Conservation (phyloP, 1,284 basidiomycete species). For the Lentinula novae-zelandiae region DNA sequence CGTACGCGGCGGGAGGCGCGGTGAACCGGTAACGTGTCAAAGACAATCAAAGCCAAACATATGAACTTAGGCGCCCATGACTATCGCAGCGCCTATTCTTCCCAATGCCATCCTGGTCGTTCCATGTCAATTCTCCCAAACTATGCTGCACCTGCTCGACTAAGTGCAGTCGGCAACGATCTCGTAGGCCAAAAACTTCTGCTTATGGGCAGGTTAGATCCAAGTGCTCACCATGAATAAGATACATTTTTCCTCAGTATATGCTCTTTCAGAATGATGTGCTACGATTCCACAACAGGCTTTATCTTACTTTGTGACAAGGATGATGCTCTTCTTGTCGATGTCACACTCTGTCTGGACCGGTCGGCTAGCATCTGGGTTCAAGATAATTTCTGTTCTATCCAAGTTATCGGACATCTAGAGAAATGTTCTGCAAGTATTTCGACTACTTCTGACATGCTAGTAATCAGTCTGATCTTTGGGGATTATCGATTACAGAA, state of each 20-base stretch:
- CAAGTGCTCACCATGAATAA: background rate
- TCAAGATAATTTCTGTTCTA: constrained; percentile 42
- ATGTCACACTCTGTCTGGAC: constrained; percentile 48
- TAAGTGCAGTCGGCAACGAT: constrained; percentile 29
- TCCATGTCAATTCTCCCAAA: constrained; percentile 5
- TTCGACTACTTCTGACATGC: constrained; percentile 8
- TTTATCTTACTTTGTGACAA: constrained; percentile 45
- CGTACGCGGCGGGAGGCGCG: background rate
- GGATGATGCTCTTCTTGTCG: constrained; percentile 45
- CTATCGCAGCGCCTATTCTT: background rate
- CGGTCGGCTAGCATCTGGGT: constrained; percentile 39
- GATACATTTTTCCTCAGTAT: constrained; percentile 10
- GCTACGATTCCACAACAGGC: constrained; percentile 44
- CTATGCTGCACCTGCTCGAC: constrained; percentile 32
- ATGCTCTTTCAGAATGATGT: constrained; percentile 38
- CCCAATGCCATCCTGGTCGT: background rate
- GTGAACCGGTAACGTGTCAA: background rate
- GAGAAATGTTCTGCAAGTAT: constrained; percentile 40
- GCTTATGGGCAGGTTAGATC: constrained; percentile 41
- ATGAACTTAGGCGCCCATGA: background rate
- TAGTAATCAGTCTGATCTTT: background rate
- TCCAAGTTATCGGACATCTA: constrained; percentile 54
- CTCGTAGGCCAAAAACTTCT: constrained; percentile 41
- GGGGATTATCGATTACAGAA: constrained; percentile 22
- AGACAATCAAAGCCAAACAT: background rate